Conservation (phyloP, 345 rosid genomes). For the thale cress (Arabidopsis thaliana) region TAIR10.1 NC_003076.8:4716001-4716500, state of each 20-base stretch:
- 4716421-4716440: conserved; percentile 81
- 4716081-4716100: conserved; percentile 86
- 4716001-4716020: conserved; percentile 82
- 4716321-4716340: conserved; percentile 71
- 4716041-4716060: conserved; percentile 86
- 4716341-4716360: conserved; percentile 60
- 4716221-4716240: conserved; percentile 64
- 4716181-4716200: conserved; percentile 58
- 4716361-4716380: conserved; percentile 92
- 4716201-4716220: conserved; percentile 72
- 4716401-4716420: conserved; percentile 79
- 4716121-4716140: conserved; percentile 88
- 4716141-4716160: conserved; percentile 59
- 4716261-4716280: conserved; percentile 82
- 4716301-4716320: conserved; percentile 82
- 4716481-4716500: conserved; percentile 93
- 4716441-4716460: conserved; percentile 67
- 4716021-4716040: conserved; percentile 95
- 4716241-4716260: conserved; percentile 85
- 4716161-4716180: conserved; percentile 70
- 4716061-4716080: conserved; percentile 93
- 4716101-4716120: conserved; percentile 91
- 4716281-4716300: conserved; percentile 82
- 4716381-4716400: conserved; percentile 92
- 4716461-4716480: conserved; percentile 97